Base-by-base conservation (phyloP, 2,329 filamentous ascomycete genomes). In the Nemania bipapillata region DNA sequence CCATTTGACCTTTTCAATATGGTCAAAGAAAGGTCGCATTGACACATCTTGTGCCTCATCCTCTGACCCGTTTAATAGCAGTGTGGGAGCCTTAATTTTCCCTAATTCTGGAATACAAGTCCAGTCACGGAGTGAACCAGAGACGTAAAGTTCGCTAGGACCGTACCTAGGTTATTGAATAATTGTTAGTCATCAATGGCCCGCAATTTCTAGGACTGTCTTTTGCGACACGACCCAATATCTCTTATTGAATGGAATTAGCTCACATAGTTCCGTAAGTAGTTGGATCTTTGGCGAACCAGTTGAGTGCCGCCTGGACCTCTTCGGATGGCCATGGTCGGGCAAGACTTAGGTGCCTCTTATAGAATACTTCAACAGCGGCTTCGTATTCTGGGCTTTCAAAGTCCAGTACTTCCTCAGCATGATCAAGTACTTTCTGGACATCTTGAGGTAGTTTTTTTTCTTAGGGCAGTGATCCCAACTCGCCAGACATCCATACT, bases 1-100 rank as follows among this genome's bases (percentile, higher is more conserved):
- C 80, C 79, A 81, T 65, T 80, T 79, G 3, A 76, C 77, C 52
- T 79, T 79, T 17, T 65, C 24, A 37, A 81, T 80, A n/a, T 74
- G 42, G 4, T 80, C 72, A 57, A 81, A 80, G 54, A 79, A 81
- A 5, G 78, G 77, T 49, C 75, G 73, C 75, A 80, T 77, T 0
- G 74, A 72, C 0, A 75, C 74, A 63, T 81, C 79, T 49, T 80
- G 76, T 2, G 76, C 78, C 63, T 81, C 77, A 56, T 82, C 80
- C 2, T 79, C 63, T 0, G 60, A 59, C 2, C 79, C 80, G 45
- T 81, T 80, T 9, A 82, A 71, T 7, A 82, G 60, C 3, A 82
- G 74, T 6, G 79, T 81, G 0, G 75, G 74, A 0, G 68, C 79
- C 26, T 75, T 74, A 65, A 80, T 81, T 6, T 74, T 70, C 5